These are phyloP conservation scores for Pythium dissotocum DNA, from an alignment of 352 stramenopile genomes.

Conservation along the genomic window DNA sequence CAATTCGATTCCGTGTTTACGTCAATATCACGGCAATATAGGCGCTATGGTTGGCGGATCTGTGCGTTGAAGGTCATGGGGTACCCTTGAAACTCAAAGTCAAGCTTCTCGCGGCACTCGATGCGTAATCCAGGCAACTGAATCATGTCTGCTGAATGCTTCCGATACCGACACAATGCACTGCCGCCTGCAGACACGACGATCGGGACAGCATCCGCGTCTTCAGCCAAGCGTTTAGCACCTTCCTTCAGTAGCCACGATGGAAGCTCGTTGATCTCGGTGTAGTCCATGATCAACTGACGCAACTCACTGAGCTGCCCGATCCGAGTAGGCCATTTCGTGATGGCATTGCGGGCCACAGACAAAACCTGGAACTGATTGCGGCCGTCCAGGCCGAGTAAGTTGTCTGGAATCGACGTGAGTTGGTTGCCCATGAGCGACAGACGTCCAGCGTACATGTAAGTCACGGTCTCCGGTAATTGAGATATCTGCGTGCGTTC, in stretches of 20 bases:
- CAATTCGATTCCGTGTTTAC: no score
- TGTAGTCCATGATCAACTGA: slow-evolving; percentile 15
- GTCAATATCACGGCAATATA: no score
- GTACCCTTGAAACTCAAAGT: slow-evolving; percentile 7
- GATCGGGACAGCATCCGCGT: background rate
- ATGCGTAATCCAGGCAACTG: slow-evolving; percentile 1
- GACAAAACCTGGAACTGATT: slow-evolving; percentile 6
- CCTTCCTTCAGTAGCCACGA: slow-evolving; percentile 13
- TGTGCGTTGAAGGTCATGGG: slow-evolving; percentile 12
- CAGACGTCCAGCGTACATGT: background rate
- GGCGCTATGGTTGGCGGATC: background rate
- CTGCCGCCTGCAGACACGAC: slow-evolving; percentile 14
- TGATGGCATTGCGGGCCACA: slow-evolving; percentile 16
- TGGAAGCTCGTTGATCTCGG: slow-evolving; percentile 2
- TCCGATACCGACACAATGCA: background rate
- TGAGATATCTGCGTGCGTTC: slow-evolving; percentile 1
- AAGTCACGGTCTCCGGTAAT: background rate
- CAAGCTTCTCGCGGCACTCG: slow-evolving; percentile 9
- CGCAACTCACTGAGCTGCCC: background rate
- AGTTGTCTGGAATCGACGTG: background rate
- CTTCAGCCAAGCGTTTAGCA: background rate
- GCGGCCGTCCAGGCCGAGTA: background rate
- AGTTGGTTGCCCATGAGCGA: slow-evolving; percentile 12
- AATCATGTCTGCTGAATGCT: background rate
- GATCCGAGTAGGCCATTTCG: background rate